These are phyloP conservation scores for Penicillium sp. DNA, from an alignment of 2,329 filamentous ascomycete species.

Conservation along the genomic window DNA sequence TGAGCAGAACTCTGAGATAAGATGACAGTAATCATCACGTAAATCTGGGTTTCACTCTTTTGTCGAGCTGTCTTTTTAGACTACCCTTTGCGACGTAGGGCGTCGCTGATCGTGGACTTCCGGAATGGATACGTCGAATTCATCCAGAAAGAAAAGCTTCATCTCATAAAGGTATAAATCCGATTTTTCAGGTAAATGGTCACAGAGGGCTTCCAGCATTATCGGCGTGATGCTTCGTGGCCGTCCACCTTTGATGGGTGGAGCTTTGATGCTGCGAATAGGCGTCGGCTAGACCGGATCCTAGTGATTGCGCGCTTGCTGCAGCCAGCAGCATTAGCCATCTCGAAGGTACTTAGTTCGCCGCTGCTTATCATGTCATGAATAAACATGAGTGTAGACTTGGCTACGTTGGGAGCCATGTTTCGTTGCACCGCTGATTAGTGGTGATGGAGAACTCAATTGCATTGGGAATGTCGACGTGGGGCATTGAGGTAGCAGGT, in stretches of 20 bases:
- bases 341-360: constrained; percentile 18
- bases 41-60: constrained; percentile 3
- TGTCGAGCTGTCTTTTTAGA: constrained; percentile 6
- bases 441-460: too few species aligned
- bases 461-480: too few species aligned
- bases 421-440: too few species aligned
- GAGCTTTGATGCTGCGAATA: constrained; percentile 11
- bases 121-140: constrained; percentile 1
- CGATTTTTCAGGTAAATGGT: constrained; percentile 1
- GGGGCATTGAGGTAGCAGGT: too few species aligned
- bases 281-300: constrained; percentile 9
- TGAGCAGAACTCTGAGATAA: constrained; percentile 2
- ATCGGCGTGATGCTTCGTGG: constrained; percentile 6
- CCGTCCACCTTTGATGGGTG: constrained; percentile 7
- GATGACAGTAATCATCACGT: constrained; percentile 4
- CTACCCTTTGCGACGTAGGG: constrained; percentile 4
- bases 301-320: constrained; percentile 22
- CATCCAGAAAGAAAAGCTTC: constrained; percentile 1
- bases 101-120: constrained; percentile 7
- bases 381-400: constrained; percentile 12
- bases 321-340: constrained; percentile 23
- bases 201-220: constrained; percentile 6
- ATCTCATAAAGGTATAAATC: constrained; percentile 3
- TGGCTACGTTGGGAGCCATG: background rate
- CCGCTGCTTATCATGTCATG: constrained; percentile 23